A percentile compares a stretch with the other conserved stretches of the same genome.
These are phyloP conservation scores for Phytopythium vexans DNA, from an alignment of 352 stramenopile species.

Conservation along the genomic window DNA sequence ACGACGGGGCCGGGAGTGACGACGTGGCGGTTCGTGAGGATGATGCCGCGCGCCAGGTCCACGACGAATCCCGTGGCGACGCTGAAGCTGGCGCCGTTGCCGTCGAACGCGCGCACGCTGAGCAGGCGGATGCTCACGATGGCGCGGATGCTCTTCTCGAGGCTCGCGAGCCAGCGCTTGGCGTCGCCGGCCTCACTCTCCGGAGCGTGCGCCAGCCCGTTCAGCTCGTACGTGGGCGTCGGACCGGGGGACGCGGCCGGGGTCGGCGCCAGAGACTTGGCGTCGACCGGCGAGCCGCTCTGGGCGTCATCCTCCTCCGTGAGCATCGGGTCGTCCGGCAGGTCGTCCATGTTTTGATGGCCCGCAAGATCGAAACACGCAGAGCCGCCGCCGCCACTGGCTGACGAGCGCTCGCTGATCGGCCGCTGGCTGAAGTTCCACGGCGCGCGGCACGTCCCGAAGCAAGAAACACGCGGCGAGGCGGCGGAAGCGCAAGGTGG, in stretches of 20 bases:
- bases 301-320: conserved; percentile 5
- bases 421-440: too few species aligned
- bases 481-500: too few species aligned
- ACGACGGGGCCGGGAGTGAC: conserved; percentile 85
- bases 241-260: neutral
- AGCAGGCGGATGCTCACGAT: conserved; percentile 88
- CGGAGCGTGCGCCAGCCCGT: neutral
- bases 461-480: too few species aligned
- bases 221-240: neutral
- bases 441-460: too few species aligned
- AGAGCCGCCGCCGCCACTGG: too few species aligned
- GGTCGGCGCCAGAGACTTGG: neutral
- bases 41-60: conserved; percentile 81
- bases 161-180: conserved; percentile 64
- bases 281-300: neutral
- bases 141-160: conserved; percentile 69
- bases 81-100: conserved; percentile 81
- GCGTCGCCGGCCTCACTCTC: conserved; percentile 38
- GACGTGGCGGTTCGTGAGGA: conserved; percentile 93
- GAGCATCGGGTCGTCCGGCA: conserved; percentile 10
- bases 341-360: conserved; percentile 6
- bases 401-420: too few species aligned
- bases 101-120: conserved; percentile 86
- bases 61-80: conserved; percentile 92
- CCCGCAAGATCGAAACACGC: too few species aligned